Base-by-base conservation (phyloP, 352 stramenopile genomes). In the Phytophthora melonis region DNA sequence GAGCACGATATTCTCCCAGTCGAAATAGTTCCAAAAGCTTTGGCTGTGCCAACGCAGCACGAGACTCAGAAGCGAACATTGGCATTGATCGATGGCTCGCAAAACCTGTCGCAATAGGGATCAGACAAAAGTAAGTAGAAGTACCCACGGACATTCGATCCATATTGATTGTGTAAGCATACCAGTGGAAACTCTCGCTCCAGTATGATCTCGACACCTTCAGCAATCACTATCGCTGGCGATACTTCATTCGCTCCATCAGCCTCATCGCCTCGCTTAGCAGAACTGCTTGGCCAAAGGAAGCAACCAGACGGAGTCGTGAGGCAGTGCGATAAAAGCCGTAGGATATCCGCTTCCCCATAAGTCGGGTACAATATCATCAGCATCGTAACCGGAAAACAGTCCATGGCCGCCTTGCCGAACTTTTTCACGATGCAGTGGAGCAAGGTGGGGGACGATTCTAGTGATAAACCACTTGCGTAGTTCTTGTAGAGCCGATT, bases 401-500 rank as follows among this genome's bases (percentile, higher is more conserved):
- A 83, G 34, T 88, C 81, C 19, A 88, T 78, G 0, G 84, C 69
- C n/a, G 54, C 36, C 1, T 62, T 74, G 7, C 86, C 84, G 71
- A 90, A 89, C 7, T 60, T 79, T 58, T 89, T 90, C 21, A 82
- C 66, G n/a, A 87, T 71, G 34, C 80, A 78, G 32, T 93, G 82
- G 14, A 93, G 65, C 21, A 66, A 71, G 13, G 84, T 90, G 3
- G 84, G 70, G 0, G 80, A 88, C 6, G 68, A 63, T 23, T 80
- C 69, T 3, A 93, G 63, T 0, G 67, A 75, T 19, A 93, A 58
- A 0, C 25, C 66, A 1, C 16, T 39, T 16, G 81, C 82, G 54
- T 92, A 93, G n/a, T 70, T 73, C 55, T 92, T 91, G 75, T 93
- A 93, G 47, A 89, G 65, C 30, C 74, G 66, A 61, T 92, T 93